Conservation (phyloP, 257 asterid genomes). For the Agastache rugosa region DNA sequence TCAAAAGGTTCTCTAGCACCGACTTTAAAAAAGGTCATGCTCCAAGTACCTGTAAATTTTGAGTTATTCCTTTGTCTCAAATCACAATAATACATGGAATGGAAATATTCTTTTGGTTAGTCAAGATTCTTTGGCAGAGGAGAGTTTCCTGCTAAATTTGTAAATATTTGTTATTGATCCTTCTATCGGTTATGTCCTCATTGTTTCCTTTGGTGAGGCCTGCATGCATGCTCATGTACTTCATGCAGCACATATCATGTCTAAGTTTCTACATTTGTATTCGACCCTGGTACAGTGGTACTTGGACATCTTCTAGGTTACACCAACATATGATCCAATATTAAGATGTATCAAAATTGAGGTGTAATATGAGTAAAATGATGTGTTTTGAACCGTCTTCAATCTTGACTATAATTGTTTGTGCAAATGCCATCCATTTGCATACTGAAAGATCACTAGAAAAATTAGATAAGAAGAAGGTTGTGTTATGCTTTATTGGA, state of each 20-base stretch:
- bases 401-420: background rate
- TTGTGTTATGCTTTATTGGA: slow-evolving; percentile 5
- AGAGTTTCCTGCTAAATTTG: background rate
- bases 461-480: background rate
- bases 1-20: background rate
- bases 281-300: background rate
- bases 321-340: background rate
- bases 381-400: background rate
- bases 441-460: background rate
- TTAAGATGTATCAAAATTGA: slow-evolving; percentile 12
- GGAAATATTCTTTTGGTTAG: background rate
- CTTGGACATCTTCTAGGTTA: background rate
- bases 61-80: background rate
- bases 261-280: background rate
- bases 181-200: background rate
- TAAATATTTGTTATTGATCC: background rate
- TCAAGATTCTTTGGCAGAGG: background rate
- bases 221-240: background rate
- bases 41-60: background rate
- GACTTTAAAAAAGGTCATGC: background rate
- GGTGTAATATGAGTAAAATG: slow-evolving; percentile 5
- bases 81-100: background rate
- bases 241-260: background rate
- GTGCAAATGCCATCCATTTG: background rate
- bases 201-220: background rate